Percentiles rank a stretch among this genome's conserved stretches.
Conservation (phyloP, 31 red algal genomes). For the Odonthalia washingtoniensis region DNA sequence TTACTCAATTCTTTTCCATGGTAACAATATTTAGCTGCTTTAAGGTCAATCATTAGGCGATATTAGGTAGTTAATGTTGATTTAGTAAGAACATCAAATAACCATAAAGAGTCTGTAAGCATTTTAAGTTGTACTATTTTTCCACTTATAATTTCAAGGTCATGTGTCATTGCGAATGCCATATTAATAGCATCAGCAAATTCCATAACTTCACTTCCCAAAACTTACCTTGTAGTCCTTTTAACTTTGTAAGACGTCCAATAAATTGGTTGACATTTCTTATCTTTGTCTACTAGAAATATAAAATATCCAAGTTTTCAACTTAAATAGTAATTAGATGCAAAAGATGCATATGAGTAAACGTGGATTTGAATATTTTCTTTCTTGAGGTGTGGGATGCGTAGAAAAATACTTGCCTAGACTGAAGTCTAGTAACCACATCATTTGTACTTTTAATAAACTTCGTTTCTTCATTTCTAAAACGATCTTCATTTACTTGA, state of each 20-base stretch:
- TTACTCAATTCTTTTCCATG: not conserved
- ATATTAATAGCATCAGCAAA: conserved; percentile 45
- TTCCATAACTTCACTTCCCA: conserved; percentile 45
- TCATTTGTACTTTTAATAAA: not conserved
- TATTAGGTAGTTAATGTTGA: not conserved
- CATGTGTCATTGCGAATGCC: conserved; percentile 33
- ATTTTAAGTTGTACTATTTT: conserved; percentile 24
- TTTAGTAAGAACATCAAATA: too few species aligned
- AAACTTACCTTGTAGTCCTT: conserved; percentile 15
- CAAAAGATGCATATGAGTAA: conserved; percentile 42
- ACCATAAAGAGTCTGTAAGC: conserved; percentile 43
- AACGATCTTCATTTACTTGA: too few species aligned
- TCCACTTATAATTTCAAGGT: conserved; percentile 28
- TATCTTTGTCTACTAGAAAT: conserved; percentile 5
- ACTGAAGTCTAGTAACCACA: not conserved
- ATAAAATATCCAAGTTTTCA: conserved; percentile 59
- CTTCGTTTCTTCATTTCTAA: not conserved
- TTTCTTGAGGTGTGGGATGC: not conserved
- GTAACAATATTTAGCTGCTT: conserved; percentile 44
- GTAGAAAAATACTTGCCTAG: not conserved
- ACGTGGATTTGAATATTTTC: conserved; percentile 9
- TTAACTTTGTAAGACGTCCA: not conserved
- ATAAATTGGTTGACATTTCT: too few species aligned
- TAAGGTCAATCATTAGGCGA: conserved; percentile 58
- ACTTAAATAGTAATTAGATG: conserved; percentile 5